These are phyloP conservation scores for Erysimum cheiranthoides DNA, from an alignment of 345 rosid species.

Conservation along the genomic window DNA sequence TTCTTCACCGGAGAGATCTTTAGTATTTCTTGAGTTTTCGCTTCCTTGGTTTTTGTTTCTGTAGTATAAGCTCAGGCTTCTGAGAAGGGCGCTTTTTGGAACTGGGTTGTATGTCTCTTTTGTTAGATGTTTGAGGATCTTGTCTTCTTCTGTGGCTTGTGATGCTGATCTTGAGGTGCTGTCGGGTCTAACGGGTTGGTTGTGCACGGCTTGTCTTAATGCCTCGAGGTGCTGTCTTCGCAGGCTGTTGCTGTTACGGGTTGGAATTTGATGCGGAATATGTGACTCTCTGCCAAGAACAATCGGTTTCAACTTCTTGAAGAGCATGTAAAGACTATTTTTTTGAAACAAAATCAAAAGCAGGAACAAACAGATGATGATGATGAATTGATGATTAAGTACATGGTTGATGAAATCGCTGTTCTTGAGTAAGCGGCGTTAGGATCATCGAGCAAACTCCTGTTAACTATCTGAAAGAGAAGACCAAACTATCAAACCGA, in stretches of 20 bases:
- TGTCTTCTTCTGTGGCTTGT: slow-evolving; percentile 46
- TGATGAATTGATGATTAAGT: neutral
- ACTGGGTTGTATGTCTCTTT: slow-evolving; percentile 64
- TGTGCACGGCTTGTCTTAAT: slow-evolving; percentile 42
- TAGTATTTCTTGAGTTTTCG: neutral
- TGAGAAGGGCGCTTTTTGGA: slow-evolving; percentile 53
- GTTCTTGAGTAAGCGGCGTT: slow-evolving; percentile 15
- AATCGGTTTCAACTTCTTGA: slow-evolving; percentile 22
- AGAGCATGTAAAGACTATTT: neutral
- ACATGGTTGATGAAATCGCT: slow-evolving; percentile 27
- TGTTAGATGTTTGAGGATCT: slow-evolving; percentile 56
- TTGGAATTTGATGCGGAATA: slow-evolving; percentile 26
- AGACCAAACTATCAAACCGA: slow-evolving; percentile 17
- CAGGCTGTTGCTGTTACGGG: slow-evolving; percentile 26
- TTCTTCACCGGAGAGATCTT: slow-evolving; percentile 47
- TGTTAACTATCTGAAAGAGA: slow-evolving; percentile 36
- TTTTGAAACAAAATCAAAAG: slow-evolving; percentile 8
- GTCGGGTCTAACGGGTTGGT: slow-evolving; percentile 15
- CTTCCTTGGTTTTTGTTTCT: slow-evolving; percentile 42
- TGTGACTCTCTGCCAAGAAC: slow-evolving; percentile 37
- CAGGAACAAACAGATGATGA: slow-evolving; percentile 11
- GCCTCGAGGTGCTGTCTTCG: slow-evolving; percentile 43
- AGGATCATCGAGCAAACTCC: slow-evolving; percentile 29
- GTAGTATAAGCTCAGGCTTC: slow-evolving; percentile 60
- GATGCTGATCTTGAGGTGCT: slow-evolving; percentile 33